A percentile compares a stretch with the other conserved stretches of the same genome.
These are phyloP conservation scores for Bipolaris oryzae DNA, from an alignment of 2,329 filamentous ascomycete species.

Conservation along the genomic window DNA sequence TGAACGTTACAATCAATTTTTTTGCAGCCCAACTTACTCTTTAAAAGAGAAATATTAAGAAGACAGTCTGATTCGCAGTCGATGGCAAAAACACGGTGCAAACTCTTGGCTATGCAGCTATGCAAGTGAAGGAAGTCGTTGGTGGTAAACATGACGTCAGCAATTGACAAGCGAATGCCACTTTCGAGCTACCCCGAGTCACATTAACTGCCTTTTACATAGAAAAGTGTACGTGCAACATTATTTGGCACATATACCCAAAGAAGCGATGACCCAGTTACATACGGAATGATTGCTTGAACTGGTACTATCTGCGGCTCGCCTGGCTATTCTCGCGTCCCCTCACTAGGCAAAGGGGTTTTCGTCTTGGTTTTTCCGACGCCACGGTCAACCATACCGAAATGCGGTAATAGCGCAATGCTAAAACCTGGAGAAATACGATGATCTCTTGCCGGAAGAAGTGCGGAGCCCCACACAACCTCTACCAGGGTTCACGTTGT, in stretches of 20 bases:
- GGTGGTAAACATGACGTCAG: neutral
- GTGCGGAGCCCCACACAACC: slow-evolving; percentile 34
- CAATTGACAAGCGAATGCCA: neutral
- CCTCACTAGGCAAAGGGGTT: slow-evolving; percentile 4
- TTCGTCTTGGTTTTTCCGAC: slow-evolving; percentile 27
- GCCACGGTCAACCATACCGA: slow-evolving; percentile 1
- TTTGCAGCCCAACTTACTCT: too few relatives aligned
- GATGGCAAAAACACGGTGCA: neutral
- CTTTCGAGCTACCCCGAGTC: slow-evolving; percentile 3
- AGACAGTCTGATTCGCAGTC: too few relatives aligned
- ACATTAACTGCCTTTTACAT: neutral
- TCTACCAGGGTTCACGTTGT: slow-evolving; percentile 21
- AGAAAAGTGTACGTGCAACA: neutral
- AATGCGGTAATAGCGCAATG: slow-evolving; percentile 18
- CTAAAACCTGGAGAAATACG: slow-evolving; percentile 30
- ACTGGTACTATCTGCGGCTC: neutral
- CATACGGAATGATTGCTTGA: neutral
- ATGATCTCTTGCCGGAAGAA: slow-evolving; percentile 17
- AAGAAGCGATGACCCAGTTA: neutral
- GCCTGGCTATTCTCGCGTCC: neutral
- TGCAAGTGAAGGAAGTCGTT: neutral
- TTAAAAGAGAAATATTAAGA: too few relatives aligned
- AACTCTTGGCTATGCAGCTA: neutral
- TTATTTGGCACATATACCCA: slow-evolving; percentile 2
- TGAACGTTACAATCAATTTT: too few relatives aligned